Evolutionary conservation across 768 basidiomycete species (phyloP).

Genomic region (Xerocomus potaroensis): DNA sequence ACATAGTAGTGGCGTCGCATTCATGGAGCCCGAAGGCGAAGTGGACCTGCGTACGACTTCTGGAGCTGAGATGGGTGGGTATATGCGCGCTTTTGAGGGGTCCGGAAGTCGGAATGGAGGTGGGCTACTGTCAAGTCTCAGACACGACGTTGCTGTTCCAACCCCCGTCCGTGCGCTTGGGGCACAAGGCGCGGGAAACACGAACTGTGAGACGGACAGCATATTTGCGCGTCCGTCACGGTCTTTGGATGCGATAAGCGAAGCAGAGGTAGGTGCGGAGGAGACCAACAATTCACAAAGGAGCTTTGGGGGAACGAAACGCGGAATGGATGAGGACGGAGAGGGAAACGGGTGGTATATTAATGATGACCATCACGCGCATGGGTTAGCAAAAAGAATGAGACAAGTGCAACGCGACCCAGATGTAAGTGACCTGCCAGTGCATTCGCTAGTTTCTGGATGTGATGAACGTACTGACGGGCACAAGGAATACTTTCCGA

Average conservation of each 20-base stretch:
- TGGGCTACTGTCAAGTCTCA: constrained; percentile 1
- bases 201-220: not conserved
- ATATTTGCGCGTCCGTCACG: constrained; percentile 7
- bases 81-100: constrained; percentile 22
- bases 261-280: constrained; percentile 7
- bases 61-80: constrained; percentile 12
- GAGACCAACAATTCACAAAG: constrained; percentile 1
- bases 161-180: constrained; percentile 16
- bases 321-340: constrained; percentile 11
- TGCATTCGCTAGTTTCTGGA: not conserved
- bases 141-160: constrained; percentile 15
- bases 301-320: constrained; percentile 12
- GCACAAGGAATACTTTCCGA: constrained; percentile 16
- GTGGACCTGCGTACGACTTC: not conserved
- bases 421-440: constrained; percentile 15
- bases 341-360: constrained; percentile 5
- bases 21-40: constrained; percentile 6
- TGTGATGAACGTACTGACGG: not conserved
- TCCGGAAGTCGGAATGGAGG: constrained; percentile 1
- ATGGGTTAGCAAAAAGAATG: constrained; percentile 14
- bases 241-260: constrained; percentile 7
- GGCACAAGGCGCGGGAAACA: not conserved
- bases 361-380: constrained; percentile 2
- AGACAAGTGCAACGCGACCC: constrained; percentile 11
- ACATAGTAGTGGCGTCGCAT: not conserved